These are phyloP conservation scores for Zasmidium cellare DNA, from an alignment of 2,329 filamentous ascomycete genomes.

Conservation along the genomic window DNA sequence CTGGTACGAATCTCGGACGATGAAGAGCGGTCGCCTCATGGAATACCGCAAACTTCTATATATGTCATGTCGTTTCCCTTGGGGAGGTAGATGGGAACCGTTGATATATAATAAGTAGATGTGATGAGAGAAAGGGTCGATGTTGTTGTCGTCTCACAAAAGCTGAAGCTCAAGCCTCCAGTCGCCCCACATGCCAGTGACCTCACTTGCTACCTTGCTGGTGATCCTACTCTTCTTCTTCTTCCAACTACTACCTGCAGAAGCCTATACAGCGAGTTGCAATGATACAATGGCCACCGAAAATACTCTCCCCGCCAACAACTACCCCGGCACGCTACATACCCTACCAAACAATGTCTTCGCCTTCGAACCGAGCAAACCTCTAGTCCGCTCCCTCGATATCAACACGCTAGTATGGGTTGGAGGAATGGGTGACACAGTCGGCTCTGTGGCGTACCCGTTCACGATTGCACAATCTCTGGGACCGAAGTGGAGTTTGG, in stretches of 20 bases:
- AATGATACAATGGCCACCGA: background rate
- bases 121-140: background rate
- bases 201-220: background rate
- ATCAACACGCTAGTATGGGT: constrained; percentile 67
- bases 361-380: constrained; percentile 46
- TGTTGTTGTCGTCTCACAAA: background rate
- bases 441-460: constrained; percentile 64
- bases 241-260: too few relatives aligned
- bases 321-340: constrained; percentile 41
- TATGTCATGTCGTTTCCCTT: too few relatives aligned
- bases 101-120: too few relatives aligned
- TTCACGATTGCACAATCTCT: constrained; percentile 50
- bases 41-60: too few relatives aligned
- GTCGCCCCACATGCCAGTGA: background rate
- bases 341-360: constrained; percentile 41
- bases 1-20: too few relatives aligned
- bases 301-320: background rate
- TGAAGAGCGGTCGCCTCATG: too few relatives aligned
- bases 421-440: constrained; percentile 69
- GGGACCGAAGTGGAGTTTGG: constrained; percentile 53
- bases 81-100: too few relatives aligned
- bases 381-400: constrained; percentile 26
- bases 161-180: background rate
- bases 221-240: too few relatives aligned
- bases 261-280: too few relatives aligned